Conservation (phyloP, 495 filamentous ascomycete species). For the Sabuloglossum arenarium region DNA sequence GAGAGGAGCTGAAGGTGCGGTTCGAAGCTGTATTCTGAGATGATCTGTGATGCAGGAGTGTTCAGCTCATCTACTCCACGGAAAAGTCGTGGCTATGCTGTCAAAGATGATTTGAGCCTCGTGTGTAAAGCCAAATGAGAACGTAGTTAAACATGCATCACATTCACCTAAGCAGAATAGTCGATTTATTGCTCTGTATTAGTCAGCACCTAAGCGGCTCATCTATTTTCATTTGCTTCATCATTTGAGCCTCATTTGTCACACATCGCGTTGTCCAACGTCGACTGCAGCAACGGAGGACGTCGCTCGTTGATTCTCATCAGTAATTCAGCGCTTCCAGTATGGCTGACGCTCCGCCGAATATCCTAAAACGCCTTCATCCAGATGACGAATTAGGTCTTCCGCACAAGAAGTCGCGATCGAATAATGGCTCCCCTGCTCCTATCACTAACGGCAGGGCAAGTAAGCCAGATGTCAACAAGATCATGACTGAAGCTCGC, state of each 20-base stretch:
- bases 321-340: too few relatives aligned
- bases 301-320: too few relatives aligned
- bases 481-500: slow-evolving; percentile 40
- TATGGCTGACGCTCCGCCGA: slow-evolving; percentile 32
- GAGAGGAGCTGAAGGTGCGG: not conserved
- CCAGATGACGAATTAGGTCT: slow-evolving; percentile 30
- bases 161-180: not conserved
- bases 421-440: slow-evolving; percentile 35
- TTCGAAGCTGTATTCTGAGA: not conserved
- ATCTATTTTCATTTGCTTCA: too few relatives aligned
- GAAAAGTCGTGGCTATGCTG: not conserved
- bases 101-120: not conserved
- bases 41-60: not conserved
- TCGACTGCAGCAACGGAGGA: not conserved
- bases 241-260: not conserved
- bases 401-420: slow-evolving; percentile 35
- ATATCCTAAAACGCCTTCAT: slow-evolving; percentile 35
- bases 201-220: too few relatives aligned
- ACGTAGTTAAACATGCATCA: not conserved
- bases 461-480: slow-evolving; percentile 33
- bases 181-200: too few relatives aligned
- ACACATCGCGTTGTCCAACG: too few relatives aligned
- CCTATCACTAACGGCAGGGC: slow-evolving; percentile 21
- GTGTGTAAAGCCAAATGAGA: too few relatives aligned
- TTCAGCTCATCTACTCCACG: too few relatives aligned